Percentiles rank a stretch among this genome's conserved stretches.
Evolutionary conservation across 2,329 filamentous ascomycete genomes (phyloP).

Genomic region (Fusarium gaditjirri): DNA sequence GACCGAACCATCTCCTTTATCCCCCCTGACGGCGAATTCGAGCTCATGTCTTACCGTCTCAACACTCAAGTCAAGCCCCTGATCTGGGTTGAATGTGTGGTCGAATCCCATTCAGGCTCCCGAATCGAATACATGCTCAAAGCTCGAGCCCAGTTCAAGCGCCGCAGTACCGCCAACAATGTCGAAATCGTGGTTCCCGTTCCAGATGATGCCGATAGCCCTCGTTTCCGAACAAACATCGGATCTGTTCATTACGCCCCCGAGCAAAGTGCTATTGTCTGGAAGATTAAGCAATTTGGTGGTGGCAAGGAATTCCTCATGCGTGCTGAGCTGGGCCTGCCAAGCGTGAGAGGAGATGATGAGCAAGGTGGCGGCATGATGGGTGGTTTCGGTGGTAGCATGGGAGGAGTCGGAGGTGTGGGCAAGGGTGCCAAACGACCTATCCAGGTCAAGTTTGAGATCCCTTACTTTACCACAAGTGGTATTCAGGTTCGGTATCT

Average conservation of each 20-base stretch:
- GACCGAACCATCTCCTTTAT: slow-evolving; percentile 99
- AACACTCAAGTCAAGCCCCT: slow-evolving; percentile 99
- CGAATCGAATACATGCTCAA: slow-evolving; percentile 99
- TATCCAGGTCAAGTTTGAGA: slow-evolving; percentile 99
- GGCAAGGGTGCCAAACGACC: slow-evolving; percentile 91
- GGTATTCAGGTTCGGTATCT: slow-evolving; percentile 98
- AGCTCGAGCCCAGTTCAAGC: slow-evolving; percentile 97
- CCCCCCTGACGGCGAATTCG: slow-evolving; percentile 97
- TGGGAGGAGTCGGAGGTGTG: slow-evolving; percentile 83
- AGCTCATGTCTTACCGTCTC: slow-evolving; percentile 98
- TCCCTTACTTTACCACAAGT: slow-evolving; percentile 99
- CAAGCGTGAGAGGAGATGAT: slow-evolving; percentile 93
- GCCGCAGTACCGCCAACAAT: slow-evolving; percentile 96
- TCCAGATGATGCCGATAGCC: slow-evolving; percentile 95
- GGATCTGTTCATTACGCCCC: slow-evolving; percentile 97
- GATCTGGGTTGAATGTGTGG: slow-evolving; percentile 98
- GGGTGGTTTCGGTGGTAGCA: slow-evolving; percentile 94
- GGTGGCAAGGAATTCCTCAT: slow-evolving; percentile 99
- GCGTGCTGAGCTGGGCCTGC: slow-evolving; percentile 94
- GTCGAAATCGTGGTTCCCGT: slow-evolving; percentile 98
- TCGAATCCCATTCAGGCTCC: slow-evolving; percentile 94
- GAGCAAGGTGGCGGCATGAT: slow-evolving; percentile 98
- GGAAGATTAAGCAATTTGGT: slow-evolving; percentile 99
- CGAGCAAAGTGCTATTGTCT: slow-evolving; percentile 96
- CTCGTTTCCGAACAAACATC: slow-evolving; percentile 96